Evolutionary conservation across 2,329 filamentous ascomycete species (phyloP).

Genomic region (Didymosphaeria variabile): DNA sequence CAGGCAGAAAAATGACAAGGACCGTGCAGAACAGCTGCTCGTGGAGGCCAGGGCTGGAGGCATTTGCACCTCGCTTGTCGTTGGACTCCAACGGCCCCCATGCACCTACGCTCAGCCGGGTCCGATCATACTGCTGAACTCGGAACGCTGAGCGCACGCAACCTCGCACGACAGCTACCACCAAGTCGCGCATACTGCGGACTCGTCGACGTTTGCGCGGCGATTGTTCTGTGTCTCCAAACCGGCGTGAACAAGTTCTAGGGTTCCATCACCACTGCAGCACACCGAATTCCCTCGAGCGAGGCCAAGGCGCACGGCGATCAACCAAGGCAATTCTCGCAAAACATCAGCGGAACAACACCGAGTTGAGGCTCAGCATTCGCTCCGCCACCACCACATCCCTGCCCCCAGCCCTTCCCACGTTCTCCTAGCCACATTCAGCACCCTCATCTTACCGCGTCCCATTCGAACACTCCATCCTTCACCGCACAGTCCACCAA

Average conservation of each 20-base stretch:
- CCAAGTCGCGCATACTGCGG: too few species aligned
- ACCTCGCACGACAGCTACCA: background rate
- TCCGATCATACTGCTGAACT: background rate
- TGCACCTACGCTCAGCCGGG: background rate
- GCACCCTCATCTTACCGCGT: background rate
- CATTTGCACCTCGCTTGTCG: constrained; percentile 7
- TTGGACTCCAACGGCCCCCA: background rate
- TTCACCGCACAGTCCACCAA: background rate
- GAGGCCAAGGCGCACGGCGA: background rate
- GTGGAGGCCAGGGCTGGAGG: too few species aligned
- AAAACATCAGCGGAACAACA: background rate
- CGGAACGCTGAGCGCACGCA: background rate
- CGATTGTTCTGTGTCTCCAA: too few species aligned
- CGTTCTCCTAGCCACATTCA: background rate
- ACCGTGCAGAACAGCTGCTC: background rate
- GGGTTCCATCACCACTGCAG: too few species aligned
- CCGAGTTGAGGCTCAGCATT: background rate
- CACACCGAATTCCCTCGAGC: background rate
- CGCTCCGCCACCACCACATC: background rate
- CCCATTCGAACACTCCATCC: background rate
- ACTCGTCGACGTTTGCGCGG: too few species aligned
- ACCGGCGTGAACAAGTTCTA: too few species aligned
- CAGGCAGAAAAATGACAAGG: background rate
- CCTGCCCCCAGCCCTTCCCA: background rate
- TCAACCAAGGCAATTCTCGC: background rate